phyloP scores from a whole-genome alignment of 805 yeast species.

The Teunomyces stri region DNA sequence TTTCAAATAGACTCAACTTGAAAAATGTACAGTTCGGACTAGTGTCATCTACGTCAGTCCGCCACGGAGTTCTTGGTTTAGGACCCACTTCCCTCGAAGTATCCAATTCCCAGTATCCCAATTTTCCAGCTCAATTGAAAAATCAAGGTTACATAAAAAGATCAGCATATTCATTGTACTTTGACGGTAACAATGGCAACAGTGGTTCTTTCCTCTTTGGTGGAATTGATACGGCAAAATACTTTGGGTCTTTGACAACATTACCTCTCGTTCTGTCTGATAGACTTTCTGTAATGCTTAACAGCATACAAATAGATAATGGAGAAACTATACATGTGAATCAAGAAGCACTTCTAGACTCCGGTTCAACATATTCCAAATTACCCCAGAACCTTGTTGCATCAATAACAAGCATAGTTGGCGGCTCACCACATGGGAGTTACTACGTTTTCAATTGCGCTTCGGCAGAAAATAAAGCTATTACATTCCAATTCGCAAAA shows the following conservation, averaged over 20 bases:
- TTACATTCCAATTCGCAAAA: slow-evolving; percentile 3
- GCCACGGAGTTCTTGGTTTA: slow-evolving; percentile 1
- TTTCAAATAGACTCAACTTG: slow-evolving; percentile 5
- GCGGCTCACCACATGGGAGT: slow-evolving; percentile 7
- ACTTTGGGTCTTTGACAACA: slow-evolving; percentile 15
- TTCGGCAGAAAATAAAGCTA: slow-evolving; percentile 1
- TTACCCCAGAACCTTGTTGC: slow-evolving; percentile 11
- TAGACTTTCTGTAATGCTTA: not conserved
- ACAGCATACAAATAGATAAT: not conserved
- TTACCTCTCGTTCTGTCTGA: slow-evolving; percentile 4
- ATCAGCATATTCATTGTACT: slow-evolving; percentile 24
- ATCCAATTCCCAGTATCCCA: slow-evolving; percentile 4
- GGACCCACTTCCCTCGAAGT: not conserved
- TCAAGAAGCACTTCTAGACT: slow-evolving; percentile 13
- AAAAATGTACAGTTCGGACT: slow-evolving; percentile 8
- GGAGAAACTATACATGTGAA: slow-evolving; percentile 5
- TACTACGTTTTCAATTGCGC: not conserved
- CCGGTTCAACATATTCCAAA: slow-evolving; percentile 21
- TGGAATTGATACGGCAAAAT: slow-evolving; percentile 26
- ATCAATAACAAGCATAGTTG: slow-evolving; percentile 10
- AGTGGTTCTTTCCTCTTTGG: slow-evolving; percentile 29
- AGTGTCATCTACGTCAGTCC: slow-evolving; percentile 4
- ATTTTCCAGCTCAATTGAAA: slow-evolving; percentile 21
- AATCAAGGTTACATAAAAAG: slow-evolving; percentile 25
- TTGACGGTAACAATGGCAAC: slow-evolving; percentile 15